phyloP scores from a whole-genome alignment of 352 stramenopile genomes.

The Achlya hypogyna region DNA sequence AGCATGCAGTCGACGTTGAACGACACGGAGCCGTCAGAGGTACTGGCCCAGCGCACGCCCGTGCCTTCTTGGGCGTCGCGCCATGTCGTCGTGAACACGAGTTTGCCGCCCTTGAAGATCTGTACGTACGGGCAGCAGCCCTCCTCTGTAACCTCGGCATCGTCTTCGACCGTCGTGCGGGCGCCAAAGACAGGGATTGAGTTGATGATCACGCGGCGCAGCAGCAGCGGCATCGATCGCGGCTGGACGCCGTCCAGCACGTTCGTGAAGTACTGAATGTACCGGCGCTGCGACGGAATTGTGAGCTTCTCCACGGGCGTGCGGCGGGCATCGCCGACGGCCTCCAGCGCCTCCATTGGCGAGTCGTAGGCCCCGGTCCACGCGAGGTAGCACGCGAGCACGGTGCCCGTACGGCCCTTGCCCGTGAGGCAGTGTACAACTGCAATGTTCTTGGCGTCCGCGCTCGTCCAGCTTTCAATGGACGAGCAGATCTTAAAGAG shows the following conservation, averaged over 20 bases:
- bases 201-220: conserved; percentile 96
- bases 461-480: conserved; percentile 96
- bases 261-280: conserved; percentile 95
- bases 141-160: conserved; percentile 57
- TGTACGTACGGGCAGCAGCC: conserved; percentile 97
- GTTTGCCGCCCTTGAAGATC: conserved; percentile 95
- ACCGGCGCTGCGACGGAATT: conserved; percentile 93
- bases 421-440: conserved; percentile 96
- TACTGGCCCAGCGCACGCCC: conserved; percentile 87
- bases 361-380: conserved; percentile 91
- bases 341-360: conserved; percentile 89
- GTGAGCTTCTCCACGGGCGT: conserved; percentile 89
- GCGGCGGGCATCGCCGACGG: conserved; percentile 85
- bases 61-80: conserved; percentile 75
- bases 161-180: conserved; percentile 39
- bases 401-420: conserved; percentile 89
- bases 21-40: conserved; percentile 79
- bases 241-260: conserved; percentile 95
- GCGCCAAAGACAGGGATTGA: conserved; percentile 83
- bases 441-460: conserved; percentile 92
- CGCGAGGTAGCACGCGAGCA: conserved; percentile 93
- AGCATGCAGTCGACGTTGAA: conserved; percentile 95
- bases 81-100: conserved; percentile 93
- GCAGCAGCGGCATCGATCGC: conserved; percentile 86
- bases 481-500: conserved; percentile 96